Evolutionary conservation across 371 early-diverging fungal species (phyloP).

Genomic region (Circinella minor): DNA sequence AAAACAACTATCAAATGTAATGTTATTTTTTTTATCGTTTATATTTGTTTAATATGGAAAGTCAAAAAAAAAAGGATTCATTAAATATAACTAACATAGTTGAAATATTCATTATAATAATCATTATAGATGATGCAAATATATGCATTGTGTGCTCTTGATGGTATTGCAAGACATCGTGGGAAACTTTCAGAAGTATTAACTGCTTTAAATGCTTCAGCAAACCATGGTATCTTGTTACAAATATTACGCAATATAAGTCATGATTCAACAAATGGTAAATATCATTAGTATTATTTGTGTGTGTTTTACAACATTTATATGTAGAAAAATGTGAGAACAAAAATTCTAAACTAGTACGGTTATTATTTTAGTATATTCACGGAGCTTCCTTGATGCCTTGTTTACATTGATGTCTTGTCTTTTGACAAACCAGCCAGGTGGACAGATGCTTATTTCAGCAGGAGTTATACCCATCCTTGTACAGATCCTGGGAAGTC

Average conservation of each 20-base stretch:
- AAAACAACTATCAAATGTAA: conserved; percentile 57
- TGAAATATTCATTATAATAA: neutral
- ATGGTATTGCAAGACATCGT: conserved; percentile 81
- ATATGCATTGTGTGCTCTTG: conserved; percentile 79
- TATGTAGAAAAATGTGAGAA: too few species aligned
- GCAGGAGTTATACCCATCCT: conserved; percentile 88
- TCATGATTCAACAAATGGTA: conserved; percentile 42
- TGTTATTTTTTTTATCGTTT: conserved; percentile 6
- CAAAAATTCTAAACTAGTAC: neutral
- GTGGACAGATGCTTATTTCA: conserved; percentile 89
- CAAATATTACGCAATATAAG: conserved; percentile 76
- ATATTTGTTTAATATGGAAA: too few species aligned
- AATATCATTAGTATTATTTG: conserved; percentile 8
- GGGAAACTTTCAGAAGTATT: conserved; percentile 80
- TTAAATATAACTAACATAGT: neutral
- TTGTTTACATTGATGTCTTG: conserved; percentile 79
- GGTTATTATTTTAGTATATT: conserved; percentile 34
- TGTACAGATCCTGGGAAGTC: conserved; percentile 62
- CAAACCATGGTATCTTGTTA: conserved; percentile 92
- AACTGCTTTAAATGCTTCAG: conserved; percentile 87
- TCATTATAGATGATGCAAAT: conserved; percentile 70
- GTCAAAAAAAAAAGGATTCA: neutral
- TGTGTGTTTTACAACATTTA: too few species aligned
- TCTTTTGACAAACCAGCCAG: conserved; percentile 78
- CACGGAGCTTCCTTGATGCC: conserved; percentile 84